A percentile compares a stretch with the other conserved stretches of the same genome.
phyloP scores from a whole-genome alignment of 2,329 filamentous ascomycete species.

The Fusarium avenaceum region DNA sequence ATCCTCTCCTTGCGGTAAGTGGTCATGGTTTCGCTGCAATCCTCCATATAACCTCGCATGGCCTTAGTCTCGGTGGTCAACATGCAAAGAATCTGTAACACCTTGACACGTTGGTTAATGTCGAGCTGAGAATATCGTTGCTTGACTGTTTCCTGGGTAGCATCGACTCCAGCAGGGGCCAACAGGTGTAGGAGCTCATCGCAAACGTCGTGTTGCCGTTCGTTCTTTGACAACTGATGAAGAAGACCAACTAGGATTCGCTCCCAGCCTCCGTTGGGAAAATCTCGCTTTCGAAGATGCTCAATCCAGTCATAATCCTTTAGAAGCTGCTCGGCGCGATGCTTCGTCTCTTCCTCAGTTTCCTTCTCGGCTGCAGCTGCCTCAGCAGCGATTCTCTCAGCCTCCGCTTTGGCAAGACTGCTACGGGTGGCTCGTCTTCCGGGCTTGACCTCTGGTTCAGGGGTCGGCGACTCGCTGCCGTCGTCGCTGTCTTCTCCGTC shows the following conservation, averaged over 20 bases:
- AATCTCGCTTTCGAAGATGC: constrained; percentile 84
- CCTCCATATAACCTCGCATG: constrained; percentile 88
- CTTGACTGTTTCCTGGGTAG: constrained; percentile 79
- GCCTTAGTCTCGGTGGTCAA: constrained; percentile 88
- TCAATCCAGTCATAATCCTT: constrained; percentile 86
- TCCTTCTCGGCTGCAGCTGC: constrained; percentile 67
- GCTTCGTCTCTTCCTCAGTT: constrained; percentile 65
- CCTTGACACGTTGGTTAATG: constrained; percentile 84
- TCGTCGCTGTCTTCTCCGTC: constrained; percentile 73
- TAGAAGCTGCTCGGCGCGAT: constrained; percentile 83
- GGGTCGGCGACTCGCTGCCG: constrained; percentile 66
- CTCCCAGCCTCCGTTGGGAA: constrained; percentile 91
- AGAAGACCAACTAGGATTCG: constrained; percentile 88
- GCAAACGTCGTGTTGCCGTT: constrained; percentile 77
- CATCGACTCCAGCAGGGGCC: constrained; percentile 81
- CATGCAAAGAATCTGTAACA: constrained; percentile 87
- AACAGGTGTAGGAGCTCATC: constrained; percentile 84
- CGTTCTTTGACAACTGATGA: constrained; percentile 84
- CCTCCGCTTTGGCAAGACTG: constrained; percentile 85
- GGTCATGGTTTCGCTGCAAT: constrained; percentile 95
- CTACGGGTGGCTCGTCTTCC: constrained; percentile 82
- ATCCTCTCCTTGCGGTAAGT: constrained; percentile 96
- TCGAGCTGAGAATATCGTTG: constrained; percentile 81
- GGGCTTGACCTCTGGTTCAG: constrained; percentile 78
- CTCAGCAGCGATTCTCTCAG: constrained; percentile 74